These are phyloP conservation scores for Xylaria curta DNA, from an alignment of 495 filamentous ascomycete genomes.

Conservation along the genomic window DNA sequence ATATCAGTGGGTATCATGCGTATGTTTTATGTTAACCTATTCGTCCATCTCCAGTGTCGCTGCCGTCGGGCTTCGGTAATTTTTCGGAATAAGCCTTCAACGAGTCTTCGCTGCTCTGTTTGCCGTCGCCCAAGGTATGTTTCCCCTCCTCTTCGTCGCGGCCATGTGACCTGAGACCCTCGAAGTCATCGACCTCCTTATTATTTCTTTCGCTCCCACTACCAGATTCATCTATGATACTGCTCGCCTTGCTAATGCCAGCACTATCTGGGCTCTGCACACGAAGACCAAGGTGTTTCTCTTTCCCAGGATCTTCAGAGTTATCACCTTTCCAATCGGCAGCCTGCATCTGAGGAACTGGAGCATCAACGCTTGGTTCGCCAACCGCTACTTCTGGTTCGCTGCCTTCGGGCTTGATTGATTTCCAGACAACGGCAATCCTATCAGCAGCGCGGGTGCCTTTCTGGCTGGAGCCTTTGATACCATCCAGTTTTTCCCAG, in stretches of 20 bases:
- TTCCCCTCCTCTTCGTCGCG: neutral
- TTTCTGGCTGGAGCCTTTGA: constrained; percentile 79
- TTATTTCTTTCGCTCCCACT: constrained; percentile 24
- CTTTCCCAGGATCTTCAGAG: constrained; percentile 49
- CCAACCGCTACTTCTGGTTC: constrained; percentile 54
- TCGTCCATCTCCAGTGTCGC: neutral
- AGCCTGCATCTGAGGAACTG: constrained; percentile 68
- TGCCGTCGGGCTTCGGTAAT: constrained; percentile 35
- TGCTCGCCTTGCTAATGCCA: constrained; percentile 69
- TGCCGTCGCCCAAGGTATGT: neutral
- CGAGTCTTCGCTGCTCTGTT: constrained; percentile 23
- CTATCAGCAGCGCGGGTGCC: constrained; percentile 82
- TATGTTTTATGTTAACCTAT: neutral
- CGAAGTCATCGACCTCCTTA: constrained; percentile 22
- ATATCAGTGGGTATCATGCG: neutral
- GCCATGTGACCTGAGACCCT: constrained; percentile 10
- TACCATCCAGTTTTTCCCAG: constrained; percentile 67
- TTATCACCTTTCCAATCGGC: constrained; percentile 74
- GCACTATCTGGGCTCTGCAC: constrained; percentile 64
- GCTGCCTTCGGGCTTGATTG: constrained; percentile 33
- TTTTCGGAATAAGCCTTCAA: constrained; percentile 34
- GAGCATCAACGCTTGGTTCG: constrained; percentile 62
- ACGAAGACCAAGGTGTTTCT: constrained; percentile 70
- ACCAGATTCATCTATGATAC: constrained; percentile 42
- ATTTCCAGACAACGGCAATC: constrained; percentile 85